Evolutionary conservation across 805 yeast species (phyloP), one percentile per base, ranked within the genome.

Genomic region (Kodamaea jinghongensis): DNA sequence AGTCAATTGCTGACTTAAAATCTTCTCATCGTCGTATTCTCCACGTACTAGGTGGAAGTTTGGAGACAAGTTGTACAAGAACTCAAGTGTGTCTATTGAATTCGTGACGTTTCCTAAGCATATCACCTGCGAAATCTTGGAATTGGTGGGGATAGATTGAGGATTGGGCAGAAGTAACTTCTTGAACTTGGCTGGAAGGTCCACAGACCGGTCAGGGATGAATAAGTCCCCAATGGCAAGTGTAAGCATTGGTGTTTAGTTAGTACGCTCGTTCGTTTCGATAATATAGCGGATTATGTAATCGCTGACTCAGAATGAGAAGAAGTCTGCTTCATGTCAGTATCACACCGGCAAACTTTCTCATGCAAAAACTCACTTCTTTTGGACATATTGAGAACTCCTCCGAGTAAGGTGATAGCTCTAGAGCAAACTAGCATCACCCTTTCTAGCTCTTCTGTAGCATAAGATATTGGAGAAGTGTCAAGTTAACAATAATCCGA

Each of bases 191-290:
- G 51, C 31, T 6, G 83, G 84, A 2, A 78, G 54, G 26, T 63
- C 90, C 17, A 77, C 70, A 7, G 91, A 86, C 48, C 96, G 70
- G 41, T 87, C 89, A 1, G 99, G 99, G 23, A 91, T 84, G 60
- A 83, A 88, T 2, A 91, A 72, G 57, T 91, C 98, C 7, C 96
- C 96, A 47, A 91, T 78, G 2, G 95, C 95, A 31, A 91, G 53
- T 4, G 72, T 63, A 20, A 70, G 55, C 75, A 69, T 70, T 22
- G 14, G 28, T 20, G 13, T n/a, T 17, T 17, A n/a, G 10, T 28
- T 22, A 15, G 27, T 4, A n/a, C 13, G 30, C 14, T 30, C 22
- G 33, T 13, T 20, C 23, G 23, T 20, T 20, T 20, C 23, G 23
- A 6, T 20, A 20, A 20, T 20, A 20, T 20, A 5, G 23, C 23